A percentile compares a stretch with the other conserved stretches of the same genome.
phyloP scores from a whole-genome alignment of 495 filamentous ascomycete genomes.

The Hypoxylon fuscum region DNA sequence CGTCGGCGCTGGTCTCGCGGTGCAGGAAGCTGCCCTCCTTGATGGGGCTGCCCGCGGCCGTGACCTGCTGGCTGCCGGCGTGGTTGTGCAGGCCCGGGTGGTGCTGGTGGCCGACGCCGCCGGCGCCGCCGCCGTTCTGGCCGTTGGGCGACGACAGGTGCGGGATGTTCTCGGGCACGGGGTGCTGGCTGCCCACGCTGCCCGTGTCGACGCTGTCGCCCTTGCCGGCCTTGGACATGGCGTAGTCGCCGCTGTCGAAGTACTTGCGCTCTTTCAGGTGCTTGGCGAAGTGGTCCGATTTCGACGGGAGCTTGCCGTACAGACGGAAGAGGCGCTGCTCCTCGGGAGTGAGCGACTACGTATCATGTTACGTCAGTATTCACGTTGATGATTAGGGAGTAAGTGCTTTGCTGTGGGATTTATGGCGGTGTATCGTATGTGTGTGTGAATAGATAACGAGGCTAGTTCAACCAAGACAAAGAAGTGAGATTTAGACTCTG shows the following conservation, averaged over 20 bases:
- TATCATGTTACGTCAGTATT: conserved; percentile 22
- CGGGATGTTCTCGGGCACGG: conserved; percentile 95
- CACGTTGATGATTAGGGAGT: conserved; percentile 6
- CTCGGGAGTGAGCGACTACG: conserved; percentile 83
- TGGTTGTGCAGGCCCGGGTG: conserved; percentile 56
- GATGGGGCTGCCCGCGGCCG: conserved; percentile 77
- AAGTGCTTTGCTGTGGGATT: neutral
- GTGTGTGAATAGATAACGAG: neutral
- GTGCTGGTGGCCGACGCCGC: conserved; percentile 51
- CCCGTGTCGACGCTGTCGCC: conserved; percentile 93
- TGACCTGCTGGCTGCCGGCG: conserved; percentile 58
- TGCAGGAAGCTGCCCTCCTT: conserved; percentile 88
- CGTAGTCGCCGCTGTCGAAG: conserved; percentile 98
- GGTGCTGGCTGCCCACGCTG: conserved; percentile 92
- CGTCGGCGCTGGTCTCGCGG: conserved; percentile 77
- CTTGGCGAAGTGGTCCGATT: conserved; percentile 96
- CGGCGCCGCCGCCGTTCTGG: conserved; percentile 55
- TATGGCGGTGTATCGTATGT: conserved; percentile 29
- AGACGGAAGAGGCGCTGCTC: conserved; percentile 95
- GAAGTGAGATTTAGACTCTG: conserved; percentile 5
- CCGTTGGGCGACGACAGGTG: conserved; percentile 77
- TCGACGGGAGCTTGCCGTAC: conserved; percentile 95
- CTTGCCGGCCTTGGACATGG: conserved; percentile 97
- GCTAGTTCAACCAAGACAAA: conserved; percentile 22
- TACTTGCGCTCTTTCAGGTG: conserved; percentile 99